Percentiles rank a stretch among this genome's conserved stretches.
Evolutionary conservation across 306 rosid genomes (phyloP).

Genomic region (Castanea sativa): DNA sequence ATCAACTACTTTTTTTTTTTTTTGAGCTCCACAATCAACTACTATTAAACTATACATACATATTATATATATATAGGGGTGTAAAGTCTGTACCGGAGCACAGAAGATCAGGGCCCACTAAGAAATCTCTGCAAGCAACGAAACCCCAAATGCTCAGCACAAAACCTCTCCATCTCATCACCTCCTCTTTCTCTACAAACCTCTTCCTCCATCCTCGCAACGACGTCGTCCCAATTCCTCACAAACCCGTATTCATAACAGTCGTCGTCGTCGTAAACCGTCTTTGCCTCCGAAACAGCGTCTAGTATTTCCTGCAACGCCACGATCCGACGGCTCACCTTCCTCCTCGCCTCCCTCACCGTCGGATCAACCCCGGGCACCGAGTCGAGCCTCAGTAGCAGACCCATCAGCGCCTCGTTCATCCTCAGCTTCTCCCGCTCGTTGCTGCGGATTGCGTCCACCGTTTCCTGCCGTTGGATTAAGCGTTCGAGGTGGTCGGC

Average conservation of each 20-base stretch:
- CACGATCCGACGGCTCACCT: conserved; percentile 81
- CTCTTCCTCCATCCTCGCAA: conserved; percentile 78
- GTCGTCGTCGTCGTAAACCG: conserved; percentile 25
- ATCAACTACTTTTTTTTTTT: too few species aligned
- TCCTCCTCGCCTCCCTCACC: conserved; percentile 76
- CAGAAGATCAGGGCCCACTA: conserved; percentile 44
- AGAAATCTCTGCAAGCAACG: conserved; percentile 90
- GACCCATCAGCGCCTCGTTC: conserved; percentile 79
- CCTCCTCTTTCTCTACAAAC: conserved; percentile 79
- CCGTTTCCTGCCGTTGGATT: conserved; percentile 90
- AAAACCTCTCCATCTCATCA: conserved; percentile 70
- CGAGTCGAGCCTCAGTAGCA: conserved; percentile 73
- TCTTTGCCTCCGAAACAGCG: conserved; percentile 48
- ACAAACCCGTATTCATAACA: conserved; percentile 15
- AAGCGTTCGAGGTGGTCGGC: conserved; percentile 54
- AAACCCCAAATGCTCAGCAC: conserved; percentile 66
- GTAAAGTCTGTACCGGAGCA: background rate
- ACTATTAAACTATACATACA: too few species aligned
- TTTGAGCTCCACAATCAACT: too few species aligned
- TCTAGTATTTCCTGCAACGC: conserved; percentile 89
- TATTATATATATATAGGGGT: background rate
- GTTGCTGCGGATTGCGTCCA: conserved; percentile 73
- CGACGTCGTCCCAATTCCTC: conserved; percentile 60
- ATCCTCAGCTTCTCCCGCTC: conserved; percentile 61
- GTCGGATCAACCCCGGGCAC: conserved; percentile 83